These are phyloP conservation scores for Fusarium sp. DNA, from an alignment of 2,329 filamentous ascomycete genomes.

Conservation along the genomic window DNA sequence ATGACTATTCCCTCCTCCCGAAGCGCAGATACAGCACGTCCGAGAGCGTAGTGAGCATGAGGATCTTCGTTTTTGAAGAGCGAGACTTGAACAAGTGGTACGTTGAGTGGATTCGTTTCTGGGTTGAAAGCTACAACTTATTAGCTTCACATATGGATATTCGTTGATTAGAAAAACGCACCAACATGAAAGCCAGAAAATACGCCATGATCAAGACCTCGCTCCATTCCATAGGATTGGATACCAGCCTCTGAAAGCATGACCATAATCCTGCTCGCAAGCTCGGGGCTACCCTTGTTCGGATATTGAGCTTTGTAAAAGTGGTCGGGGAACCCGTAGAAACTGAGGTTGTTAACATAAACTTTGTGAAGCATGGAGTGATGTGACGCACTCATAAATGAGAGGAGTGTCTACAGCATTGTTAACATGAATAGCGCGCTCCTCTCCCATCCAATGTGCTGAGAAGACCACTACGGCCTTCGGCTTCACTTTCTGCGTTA, in stretches of 20 bases:
- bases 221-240: slow-evolving; percentile 64
- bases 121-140: slow-evolving; percentile 64
- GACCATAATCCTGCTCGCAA: slow-evolving; percentile 67
- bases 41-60: slow-evolving; percentile 72
- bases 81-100: slow-evolving; percentile 78
- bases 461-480: slow-evolving; percentile 80
- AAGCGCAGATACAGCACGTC: slow-evolving; percentile 70
- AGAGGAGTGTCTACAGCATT: slow-evolving; percentile 69
- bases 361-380: background rate
- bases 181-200: slow-evolving; percentile 72
- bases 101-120: slow-evolving; percentile 66
- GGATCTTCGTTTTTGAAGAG: slow-evolving; percentile 73
- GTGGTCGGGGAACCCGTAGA: slow-evolving; percentile 75
- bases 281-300: slow-evolving; percentile 66
- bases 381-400: slow-evolving; percentile 69
- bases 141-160: background rate
- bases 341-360: slow-evolving; percentile 52
- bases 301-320: slow-evolving; percentile 76
- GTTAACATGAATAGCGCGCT: slow-evolving; percentile 70
- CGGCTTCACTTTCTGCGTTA: slow-evolving; percentile 74
- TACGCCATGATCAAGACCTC: slow-evolving; percentile 79
- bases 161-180: slow-evolving; percentile 8
- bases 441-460: slow-evolving; percentile 76
- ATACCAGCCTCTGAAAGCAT: slow-evolving; percentile 67
- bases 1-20: slow-evolving; percentile 74